Base-by-base conservation (phyloP, 176 grass and related monocot genomes). In the Bonia amplexicaulis region DNA sequence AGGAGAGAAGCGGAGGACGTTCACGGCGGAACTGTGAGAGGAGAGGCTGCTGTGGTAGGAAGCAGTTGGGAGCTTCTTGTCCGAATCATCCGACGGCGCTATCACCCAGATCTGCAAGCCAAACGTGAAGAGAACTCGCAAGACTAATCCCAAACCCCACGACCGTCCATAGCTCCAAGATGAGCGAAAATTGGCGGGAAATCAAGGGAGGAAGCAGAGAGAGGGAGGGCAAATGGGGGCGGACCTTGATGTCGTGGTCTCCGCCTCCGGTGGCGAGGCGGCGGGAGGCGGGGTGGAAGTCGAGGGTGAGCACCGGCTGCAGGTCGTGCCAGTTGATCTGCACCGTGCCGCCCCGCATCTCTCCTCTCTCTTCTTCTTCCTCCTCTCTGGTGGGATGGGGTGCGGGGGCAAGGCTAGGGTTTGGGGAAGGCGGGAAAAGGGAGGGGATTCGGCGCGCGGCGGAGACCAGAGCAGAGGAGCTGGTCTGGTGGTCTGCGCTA, bases 291-390 rank as follows among this genome's bases (percentile, higher is more conserved):
- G 96, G 88, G 81, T 99, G 93, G 86, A 99, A 99, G 92, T 99
- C 93, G 84, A 99, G 93, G 89, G 93, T 96, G 87, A 99, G 93
- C 70, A 99, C 96, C 11, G 93, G 96, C 81, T 96, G 91, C 55
- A 80, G 81, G 74, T 99, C 96, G 86, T 99, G 96, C 96, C 96
- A 99, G 86, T 91, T 96, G 90, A 99, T 93, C 88, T 99, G 96
- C 51, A 99, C 90, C 66, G 96, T 99, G 49, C 96, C 96, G 86
- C 96, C 96, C n/a, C 85, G 92, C 96, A 99, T 98, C 79, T 40
- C 80, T 27, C n/a, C 51, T 19, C 6, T 6, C 51, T 22, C 69
- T 26, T 46, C 39, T 53, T 53, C 51, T 29, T 19, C 39, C 40
- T 40, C 51, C 44, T 19, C 37, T 20, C 23, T 53, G 80, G 20